Base-by-base conservation (phyloP, 164 flowering plant genomes). In the Stephania japonica region DNA sequence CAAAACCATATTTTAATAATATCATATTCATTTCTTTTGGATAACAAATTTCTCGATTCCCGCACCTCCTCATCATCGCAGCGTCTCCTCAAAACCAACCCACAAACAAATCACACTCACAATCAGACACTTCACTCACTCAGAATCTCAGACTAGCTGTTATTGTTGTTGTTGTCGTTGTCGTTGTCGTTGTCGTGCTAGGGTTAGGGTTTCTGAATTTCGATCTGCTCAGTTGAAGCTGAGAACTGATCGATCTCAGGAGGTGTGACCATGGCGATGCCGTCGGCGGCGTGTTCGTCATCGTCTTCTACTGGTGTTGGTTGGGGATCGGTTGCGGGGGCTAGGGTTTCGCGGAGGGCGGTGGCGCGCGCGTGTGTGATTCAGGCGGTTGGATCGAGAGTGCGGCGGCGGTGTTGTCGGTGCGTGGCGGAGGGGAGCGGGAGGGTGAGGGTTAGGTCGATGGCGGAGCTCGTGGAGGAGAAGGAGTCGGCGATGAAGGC, bases 381-480 rank as follows among this genome's bases (percentile, higher is more conserved):
- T 69, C 68, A 63, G 50, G 76, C 70, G 26, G 2, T 47, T 4
- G 69, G 73, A 7, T 73, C 63, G 38, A 42, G 73, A 61, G 72
- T 66, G 23, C 69, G 77, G 38, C 69, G 77, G 38, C 2, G 38
- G 66, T 61, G 47, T 44, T 42, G 70, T 38, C 56, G 68, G 19
- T 78, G 75, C 42, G 70, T 66, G 49, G 11, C 73, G 38, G 41
- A 12, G 18, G 11, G n/a, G n/a, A n/a, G n/a, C n/a, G n/a, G n/a
- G n/a, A n/a, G n/a, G n/a, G n/a, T 24, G 42, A 77, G 80, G 62
- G 77, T 77, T 12, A 56, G 72, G 42, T 81, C 86, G 53, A 81
- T 82, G 84, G 83, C 83, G 26, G 86, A 84, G 74, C 71, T 85
- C 42, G 80, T 84, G 6, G 78, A 84, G 65, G 83, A 84, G 67